Conservation (phyloP, 148 eudicot genomes). For the Chenopodium berlandieri region DNA sequence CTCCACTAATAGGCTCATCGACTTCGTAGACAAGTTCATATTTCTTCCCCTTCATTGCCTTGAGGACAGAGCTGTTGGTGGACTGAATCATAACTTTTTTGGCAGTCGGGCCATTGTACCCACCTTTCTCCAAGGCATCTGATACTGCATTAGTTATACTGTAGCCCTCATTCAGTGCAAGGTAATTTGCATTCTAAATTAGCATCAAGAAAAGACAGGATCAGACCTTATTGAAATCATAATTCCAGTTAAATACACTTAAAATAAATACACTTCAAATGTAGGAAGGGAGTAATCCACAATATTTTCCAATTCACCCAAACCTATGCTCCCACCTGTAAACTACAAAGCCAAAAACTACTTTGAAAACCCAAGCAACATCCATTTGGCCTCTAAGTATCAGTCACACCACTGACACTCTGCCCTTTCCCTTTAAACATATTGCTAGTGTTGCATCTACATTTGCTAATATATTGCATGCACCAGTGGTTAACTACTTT, state of each 20-base stretch:
- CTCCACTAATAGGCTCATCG: constrained; percentile 54
- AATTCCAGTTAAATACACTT: not conserved
- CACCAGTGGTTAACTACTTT: not conserved
- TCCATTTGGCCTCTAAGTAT: not conserved
- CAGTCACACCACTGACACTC: not conserved
- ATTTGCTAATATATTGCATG: not conserved
- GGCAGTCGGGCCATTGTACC: constrained; percentile 33
- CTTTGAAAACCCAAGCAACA: not conserved
- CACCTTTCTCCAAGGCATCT: constrained; percentile 47
- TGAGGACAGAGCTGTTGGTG: constrained; percentile 61
- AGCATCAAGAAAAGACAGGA: constrained; percentile 3
- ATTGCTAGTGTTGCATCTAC: not conserved
- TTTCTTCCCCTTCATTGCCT: constrained; percentile 48
- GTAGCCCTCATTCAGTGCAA: constrained; percentile 60
- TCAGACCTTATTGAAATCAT: not conserved
- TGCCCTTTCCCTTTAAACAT: not conserved
- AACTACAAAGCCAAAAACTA: not conserved
- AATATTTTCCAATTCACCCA: not conserved
- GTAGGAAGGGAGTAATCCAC: not conserved
- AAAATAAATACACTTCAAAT: too few species aligned
- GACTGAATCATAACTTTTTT: constrained; percentile 75
- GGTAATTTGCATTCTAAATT: constrained; percentile 77
- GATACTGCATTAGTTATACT: constrained; percentile 59
- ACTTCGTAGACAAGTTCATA: constrained; percentile 73
- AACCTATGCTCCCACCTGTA: not conserved